These are phyloP conservation scores for Nigrospora oryzae DNA, from an alignment of 2,329 filamentous ascomycete genomes.

Conservation along the genomic window DNA sequence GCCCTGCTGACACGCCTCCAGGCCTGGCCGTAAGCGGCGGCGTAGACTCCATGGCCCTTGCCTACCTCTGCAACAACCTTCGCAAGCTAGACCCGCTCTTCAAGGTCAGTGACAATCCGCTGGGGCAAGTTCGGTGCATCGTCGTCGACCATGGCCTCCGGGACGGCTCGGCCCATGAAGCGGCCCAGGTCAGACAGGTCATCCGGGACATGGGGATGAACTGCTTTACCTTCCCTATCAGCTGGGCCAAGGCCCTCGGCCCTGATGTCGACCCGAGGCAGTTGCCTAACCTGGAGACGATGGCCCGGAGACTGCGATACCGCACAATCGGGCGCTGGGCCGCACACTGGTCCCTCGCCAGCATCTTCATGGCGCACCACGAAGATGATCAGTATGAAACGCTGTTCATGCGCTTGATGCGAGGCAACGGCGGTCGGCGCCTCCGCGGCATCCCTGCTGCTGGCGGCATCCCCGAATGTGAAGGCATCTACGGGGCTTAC, in stretches of 20 bases:
- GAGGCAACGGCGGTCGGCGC: constrained; percentile 60
- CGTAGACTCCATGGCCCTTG: constrained; percentile 95
- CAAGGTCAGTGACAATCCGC: constrained; percentile 36
- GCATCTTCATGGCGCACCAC: constrained; percentile 77
- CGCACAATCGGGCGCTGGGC: constrained; percentile 59
- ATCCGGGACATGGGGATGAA: constrained; percentile 25
- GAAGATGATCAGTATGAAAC: constrained; percentile 89
- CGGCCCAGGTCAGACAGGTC: constrained; percentile 31
- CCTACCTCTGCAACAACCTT: constrained; percentile 56
- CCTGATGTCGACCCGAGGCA: constrained; percentile 22
- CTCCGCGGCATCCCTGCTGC: constrained; percentile 59
- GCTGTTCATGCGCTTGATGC: constrained; percentile 67
- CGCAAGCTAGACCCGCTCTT: constrained; percentile 22
- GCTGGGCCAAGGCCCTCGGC: constrained; percentile 38
- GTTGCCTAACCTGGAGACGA: constrained; percentile 63
- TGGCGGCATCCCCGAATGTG: constrained; percentile 74
- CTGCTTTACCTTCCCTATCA: constrained; percentile 21
- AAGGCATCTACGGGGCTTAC: constrained; percentile 63
- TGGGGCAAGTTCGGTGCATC: constrained; percentile 31
- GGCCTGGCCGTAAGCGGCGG: constrained; percentile 83
- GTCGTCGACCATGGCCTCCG: constrained; percentile 53
- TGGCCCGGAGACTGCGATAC: constrained; percentile 69
- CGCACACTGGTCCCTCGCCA: constrained; percentile 36
- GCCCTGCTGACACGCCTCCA: constrained; percentile 18
- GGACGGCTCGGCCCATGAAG: constrained; percentile 42